phyloP scores from a whole-genome alignment of 495 filamentous ascomycete genomes.

The Umbilicaria muhlenbergii region DNA sequence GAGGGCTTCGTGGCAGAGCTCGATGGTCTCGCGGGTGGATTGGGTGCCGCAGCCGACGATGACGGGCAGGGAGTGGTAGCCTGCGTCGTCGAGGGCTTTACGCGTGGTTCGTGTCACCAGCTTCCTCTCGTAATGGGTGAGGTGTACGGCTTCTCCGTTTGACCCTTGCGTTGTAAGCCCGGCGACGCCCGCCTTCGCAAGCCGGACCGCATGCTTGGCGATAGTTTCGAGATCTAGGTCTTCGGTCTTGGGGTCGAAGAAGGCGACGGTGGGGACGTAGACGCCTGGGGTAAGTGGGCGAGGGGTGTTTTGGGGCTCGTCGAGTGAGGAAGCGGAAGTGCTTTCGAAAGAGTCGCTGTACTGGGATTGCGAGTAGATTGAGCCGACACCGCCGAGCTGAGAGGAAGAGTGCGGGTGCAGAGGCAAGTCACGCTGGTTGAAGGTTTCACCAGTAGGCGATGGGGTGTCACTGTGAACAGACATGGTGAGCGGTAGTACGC shows the following conservation, averaged over 20 bases:
- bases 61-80: slow-evolving; percentile 52
- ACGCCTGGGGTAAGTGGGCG: slow-evolving; percentile 32
- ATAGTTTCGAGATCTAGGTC: slow-evolving; percentile 53
- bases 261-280: slow-evolving; percentile 57
- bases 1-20: slow-evolving; percentile 60
- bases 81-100: slow-evolving; percentile 53
- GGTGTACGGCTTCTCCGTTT: slow-evolving; percentile 78
- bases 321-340: slow-evolving; percentile 12
- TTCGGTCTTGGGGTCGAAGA: slow-evolving; percentile 42
- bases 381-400: slow-evolving; percentile 2
- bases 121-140: slow-evolving; percentile 54
- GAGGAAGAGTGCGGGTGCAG: not conserved
- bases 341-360: slow-evolving; percentile 10
- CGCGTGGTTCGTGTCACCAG: slow-evolving; percentile 60
- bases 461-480: too few relatives aligned
- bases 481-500: too few relatives aligned
- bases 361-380: slow-evolving; percentile 12
- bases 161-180: slow-evolving; percentile 78
- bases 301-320: slow-evolving; percentile 16
- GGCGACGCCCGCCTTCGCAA: slow-evolving; percentile 64
- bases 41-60: slow-evolving; percentile 77
- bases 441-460: too few relatives aligned
- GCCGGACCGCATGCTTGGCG: slow-evolving; percentile 61
- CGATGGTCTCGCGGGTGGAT: slow-evolving; percentile 74
- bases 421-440: not conserved